A percentile compares a stretch with the other conserved stretches of the same genome.
Conservation (phyloP, 495 filamentous ascomycete species). For the Hyphodiscus hymeniophilus region DNA sequence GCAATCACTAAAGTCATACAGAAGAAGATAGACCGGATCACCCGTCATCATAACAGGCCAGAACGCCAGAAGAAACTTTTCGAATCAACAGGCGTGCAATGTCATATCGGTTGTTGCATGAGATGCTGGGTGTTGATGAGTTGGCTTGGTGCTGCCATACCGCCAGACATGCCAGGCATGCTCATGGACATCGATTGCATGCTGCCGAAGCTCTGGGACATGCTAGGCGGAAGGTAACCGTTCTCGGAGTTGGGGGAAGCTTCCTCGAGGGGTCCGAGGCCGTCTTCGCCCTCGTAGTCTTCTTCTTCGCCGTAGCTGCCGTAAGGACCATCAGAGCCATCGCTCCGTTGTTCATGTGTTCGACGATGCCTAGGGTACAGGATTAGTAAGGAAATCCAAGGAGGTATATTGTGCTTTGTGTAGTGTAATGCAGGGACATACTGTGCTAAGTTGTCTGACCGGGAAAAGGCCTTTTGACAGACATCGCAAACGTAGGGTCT, state of each 20-base stretch:
- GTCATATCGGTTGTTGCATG: constrained; percentile 22
- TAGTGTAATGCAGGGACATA: constrained; percentile 41
- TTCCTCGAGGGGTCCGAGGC: constrained; percentile 67
- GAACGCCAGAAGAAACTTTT: not conserved
- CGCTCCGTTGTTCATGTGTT: constrained; percentile 78
- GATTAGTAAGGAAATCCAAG: constrained; percentile 27
- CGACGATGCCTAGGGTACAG: constrained; percentile 68
- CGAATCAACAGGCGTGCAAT: not conserved
- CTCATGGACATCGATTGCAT: constrained; percentile 46
- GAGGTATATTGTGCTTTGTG: constrained; percentile 2
- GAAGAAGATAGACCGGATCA: constrained; percentile 9
- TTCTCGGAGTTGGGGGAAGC: constrained; percentile 58
- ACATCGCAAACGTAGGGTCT: constrained; percentile 94
- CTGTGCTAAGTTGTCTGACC: constrained; percentile 98
- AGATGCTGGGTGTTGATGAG: constrained; percentile 27
- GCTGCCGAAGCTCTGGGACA: constrained; percentile 29
- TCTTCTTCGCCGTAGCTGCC: constrained; percentile 62
- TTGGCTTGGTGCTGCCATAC: constrained; percentile 38
- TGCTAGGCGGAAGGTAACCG: constrained; percentile 41
- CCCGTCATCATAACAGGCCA: not conserved
- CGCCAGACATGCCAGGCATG: constrained; percentile 39
- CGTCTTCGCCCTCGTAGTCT: constrained; percentile 54
- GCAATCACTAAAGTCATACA: constrained; percentile 20
- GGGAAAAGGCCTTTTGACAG: constrained; percentile 97
- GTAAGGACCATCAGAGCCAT: constrained; percentile 60